Conservation (phyloP, 371 early-diverging fungal species). For the Umbelopsis sp. region DNA sequence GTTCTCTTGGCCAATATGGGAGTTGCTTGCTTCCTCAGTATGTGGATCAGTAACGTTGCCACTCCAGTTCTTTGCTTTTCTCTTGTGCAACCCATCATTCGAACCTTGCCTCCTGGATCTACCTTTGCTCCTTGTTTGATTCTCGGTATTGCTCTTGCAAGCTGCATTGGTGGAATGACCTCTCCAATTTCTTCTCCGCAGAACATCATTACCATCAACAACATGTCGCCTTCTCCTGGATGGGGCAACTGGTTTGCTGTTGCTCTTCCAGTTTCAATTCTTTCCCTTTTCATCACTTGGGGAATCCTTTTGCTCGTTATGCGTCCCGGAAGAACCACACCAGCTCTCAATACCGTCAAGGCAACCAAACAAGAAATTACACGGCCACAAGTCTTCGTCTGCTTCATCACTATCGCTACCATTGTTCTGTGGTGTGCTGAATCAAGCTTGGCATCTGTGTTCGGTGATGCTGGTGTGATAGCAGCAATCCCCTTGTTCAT, state of each 20-base stretch:
- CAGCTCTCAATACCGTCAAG: conserved; percentile 54
- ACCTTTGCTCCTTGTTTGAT: conserved; percentile 86
- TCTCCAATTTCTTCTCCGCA: conserved; percentile 98
- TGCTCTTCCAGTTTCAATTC: conserved; percentile 74
- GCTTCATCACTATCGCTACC: conserved; percentile 61
- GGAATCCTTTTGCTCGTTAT: conserved; percentile 72
- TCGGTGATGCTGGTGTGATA: conserved; percentile 94
- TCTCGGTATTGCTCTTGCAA: conserved; percentile 93
- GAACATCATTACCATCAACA: conserved; percentile 85
- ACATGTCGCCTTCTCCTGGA: conserved; percentile 84
- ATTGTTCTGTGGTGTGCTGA: conserved; percentile 92
- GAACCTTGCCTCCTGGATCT: conserved; percentile 64
- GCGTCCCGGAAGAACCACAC: conserved; percentile 60
- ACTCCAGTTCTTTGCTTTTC: conserved; percentile 87
- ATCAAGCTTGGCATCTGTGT: conserved; percentile 61
- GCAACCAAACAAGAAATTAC: conserved; percentile 58
- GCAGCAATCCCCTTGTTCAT: conserved; percentile 91
- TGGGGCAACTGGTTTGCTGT: conserved; percentile 87
- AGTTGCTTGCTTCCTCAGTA: conserved; percentile 73
- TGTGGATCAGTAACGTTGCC: conserved; percentile 87
- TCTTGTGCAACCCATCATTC: conserved; percentile 72
- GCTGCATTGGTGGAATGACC: conserved; percentile 96
- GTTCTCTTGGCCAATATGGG: conserved; percentile 79
- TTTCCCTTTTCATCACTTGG: conserved; percentile 82
- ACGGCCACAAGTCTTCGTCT: conserved; percentile 60